phyloP scores from a whole-genome alignment of 106 monocot species.

The Hemerocallis citrina region DNA sequence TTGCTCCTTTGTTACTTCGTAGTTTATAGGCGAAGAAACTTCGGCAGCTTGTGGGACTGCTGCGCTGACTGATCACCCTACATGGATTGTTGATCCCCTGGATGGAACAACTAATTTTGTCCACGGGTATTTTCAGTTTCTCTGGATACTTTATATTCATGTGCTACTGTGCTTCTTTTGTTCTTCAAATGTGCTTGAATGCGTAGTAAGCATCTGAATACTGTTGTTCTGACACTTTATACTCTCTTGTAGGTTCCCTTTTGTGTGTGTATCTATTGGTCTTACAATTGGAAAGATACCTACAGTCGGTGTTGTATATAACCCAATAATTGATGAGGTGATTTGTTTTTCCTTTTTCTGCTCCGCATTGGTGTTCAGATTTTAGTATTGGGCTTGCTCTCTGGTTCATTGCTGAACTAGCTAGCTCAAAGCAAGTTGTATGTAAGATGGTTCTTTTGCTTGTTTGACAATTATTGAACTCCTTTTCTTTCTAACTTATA shows the following conservation, averaged over 20 bases:
- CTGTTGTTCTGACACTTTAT: neutral
- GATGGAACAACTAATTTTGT: conserved; percentile 99
- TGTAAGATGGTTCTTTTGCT: neutral
- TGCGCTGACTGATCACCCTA: conserved; percentile 78
- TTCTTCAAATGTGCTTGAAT: neutral
- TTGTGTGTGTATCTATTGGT: conserved; percentile 96
- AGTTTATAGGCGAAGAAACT: conserved; percentile 96
- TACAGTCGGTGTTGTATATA: conserved; percentile 89
- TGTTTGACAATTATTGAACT: neutral
- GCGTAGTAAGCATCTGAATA: too few species aligned
- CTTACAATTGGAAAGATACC: conserved; percentile 87
- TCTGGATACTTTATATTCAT: neutral
- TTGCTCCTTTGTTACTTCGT: neutral
- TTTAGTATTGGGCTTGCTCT: neutral
- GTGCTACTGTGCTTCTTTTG: neutral
- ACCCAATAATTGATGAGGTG: conserved; percentile 91
- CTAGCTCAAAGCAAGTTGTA: neutral
- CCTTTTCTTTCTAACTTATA: neutral
- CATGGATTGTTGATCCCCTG: conserved; percentile 98
- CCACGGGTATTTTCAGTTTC: conserved; percentile 53
- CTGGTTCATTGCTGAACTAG: neutral
- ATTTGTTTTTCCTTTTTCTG: neutral
- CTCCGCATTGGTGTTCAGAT: neutral
- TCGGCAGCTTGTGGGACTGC: conserved; percentile 66
- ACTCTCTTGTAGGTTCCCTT: conserved; percentile 62